phyloP scores from a whole-genome alignment of 768 basidiomycete genomes.

The Imleria badia region DNA sequence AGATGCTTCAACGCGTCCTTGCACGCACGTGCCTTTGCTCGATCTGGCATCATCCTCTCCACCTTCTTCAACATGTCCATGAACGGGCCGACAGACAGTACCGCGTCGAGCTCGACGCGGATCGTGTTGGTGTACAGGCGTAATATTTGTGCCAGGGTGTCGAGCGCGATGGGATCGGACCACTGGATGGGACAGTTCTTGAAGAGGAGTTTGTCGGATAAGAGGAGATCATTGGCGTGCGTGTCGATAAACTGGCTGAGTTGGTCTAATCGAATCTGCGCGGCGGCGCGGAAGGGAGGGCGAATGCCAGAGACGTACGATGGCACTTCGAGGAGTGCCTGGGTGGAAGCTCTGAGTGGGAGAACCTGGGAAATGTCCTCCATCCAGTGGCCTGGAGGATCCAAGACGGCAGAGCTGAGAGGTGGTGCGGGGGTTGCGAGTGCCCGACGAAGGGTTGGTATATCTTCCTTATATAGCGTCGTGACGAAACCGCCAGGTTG shows the following conservation, averaged over 20 bases:
- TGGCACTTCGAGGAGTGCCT: conserved; percentile 49
- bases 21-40: conserved; percentile 1
- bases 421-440: conserved; percentile 51
- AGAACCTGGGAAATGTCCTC: conserved; percentile 38
- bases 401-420: conserved; percentile 53
- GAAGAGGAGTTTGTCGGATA: conserved; percentile 45
- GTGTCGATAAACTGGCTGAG: conserved; percentile 47
- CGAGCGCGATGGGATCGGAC: conserved; percentile 23
- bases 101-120: conserved; percentile 21
- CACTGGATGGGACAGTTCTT: conserved; percentile 33
- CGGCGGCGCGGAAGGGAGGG: conserved; percentile 41
- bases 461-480: conserved; percentile 61
- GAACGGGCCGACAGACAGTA: conserved; percentile 22
- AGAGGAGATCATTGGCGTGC: conserved; percentile 36
- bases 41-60: conserved; percentile 25
- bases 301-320: conserved; percentile 47
- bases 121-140: conserved; percentile 37
- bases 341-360: conserved; percentile 40
- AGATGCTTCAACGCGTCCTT: conserved; percentile 36
- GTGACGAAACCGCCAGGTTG: conserved; percentile 67
- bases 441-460: conserved; percentile 56
- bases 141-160: conserved; percentile 18
- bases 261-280: conserved; percentile 21
- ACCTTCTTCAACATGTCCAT: conserved; percentile 21
- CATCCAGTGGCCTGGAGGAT: conserved; percentile 26